These are phyloP conservation scores for Hirsutella rhossiliensis DNA, from an alignment of 2,329 filamentous ascomycete species.

Conservation along the genomic window DNA sequence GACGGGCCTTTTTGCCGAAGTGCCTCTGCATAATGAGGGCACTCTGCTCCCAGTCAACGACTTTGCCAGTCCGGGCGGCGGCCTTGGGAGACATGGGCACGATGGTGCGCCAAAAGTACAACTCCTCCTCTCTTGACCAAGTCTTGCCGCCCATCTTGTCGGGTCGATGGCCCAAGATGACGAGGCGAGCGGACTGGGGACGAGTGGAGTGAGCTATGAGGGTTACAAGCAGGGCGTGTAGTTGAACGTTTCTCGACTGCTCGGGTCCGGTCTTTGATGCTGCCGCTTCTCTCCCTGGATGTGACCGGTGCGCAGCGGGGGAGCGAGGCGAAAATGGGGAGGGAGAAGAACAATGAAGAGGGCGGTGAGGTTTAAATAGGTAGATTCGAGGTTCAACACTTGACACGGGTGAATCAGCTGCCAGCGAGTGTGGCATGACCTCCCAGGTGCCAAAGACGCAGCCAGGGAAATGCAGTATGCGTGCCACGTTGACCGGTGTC, in stretches of 20 bases:
- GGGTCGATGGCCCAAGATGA: background rate
- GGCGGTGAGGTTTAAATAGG: too few relatives aligned
- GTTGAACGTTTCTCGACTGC: too few relatives aligned
- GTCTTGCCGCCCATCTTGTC: slow-evolving; percentile 35
- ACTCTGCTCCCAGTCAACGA: slow-evolving; percentile 23
- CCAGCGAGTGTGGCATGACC: background rate
- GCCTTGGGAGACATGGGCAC: slow-evolving; percentile 24
- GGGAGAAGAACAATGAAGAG: too few relatives aligned
- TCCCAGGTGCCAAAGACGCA: background rate
- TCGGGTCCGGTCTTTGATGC: too few relatives aligned
- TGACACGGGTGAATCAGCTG: too few relatives aligned
- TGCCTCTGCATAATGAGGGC: slow-evolving; percentile 23
- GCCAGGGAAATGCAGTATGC: too few relatives aligned
- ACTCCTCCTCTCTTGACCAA: slow-evolving; percentile 37
- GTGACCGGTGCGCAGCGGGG: too few relatives aligned
- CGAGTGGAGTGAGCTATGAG: background rate
- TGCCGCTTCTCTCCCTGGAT: too few relatives aligned
- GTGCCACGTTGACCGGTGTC: background rate
- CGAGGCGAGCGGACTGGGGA: background rate
- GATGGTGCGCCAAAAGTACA: slow-evolving; percentile 32
- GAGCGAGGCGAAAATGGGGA: too few relatives aligned
- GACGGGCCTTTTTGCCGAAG: slow-evolving; percentile 22
- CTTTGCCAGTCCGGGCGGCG: slow-evolving; percentile 5
- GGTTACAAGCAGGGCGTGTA: background rate
- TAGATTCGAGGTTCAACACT: too few relatives aligned